Evolutionary conservation across 164 flowering plant genomes (phyloP).

Genomic region (Tetrastigma voinierianum): DNA sequence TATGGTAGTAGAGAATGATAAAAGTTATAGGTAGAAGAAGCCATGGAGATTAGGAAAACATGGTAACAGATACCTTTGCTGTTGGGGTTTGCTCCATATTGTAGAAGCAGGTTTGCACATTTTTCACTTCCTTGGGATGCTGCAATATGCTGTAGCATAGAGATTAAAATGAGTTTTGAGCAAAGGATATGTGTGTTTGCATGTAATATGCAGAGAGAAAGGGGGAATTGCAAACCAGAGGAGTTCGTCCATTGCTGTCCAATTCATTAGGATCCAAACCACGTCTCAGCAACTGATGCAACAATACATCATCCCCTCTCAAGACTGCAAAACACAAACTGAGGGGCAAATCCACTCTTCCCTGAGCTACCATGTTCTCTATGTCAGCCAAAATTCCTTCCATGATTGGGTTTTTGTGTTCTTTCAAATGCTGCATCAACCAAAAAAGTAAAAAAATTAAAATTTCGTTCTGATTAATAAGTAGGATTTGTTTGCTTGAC

Average conservation of each 20-base stretch:
- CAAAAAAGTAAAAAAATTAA: constrained; percentile 7
- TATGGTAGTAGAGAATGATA: no score
- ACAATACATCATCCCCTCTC: constrained; percentile 49
- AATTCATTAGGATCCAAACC: constrained; percentile 63
- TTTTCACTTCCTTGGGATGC: constrained; percentile 44
- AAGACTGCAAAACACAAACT: constrained; percentile 57
- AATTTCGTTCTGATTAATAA: background rate
- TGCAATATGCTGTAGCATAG: constrained; percentile 53
- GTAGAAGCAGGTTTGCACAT: constrained; percentile 47
- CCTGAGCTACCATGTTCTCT: constrained; percentile 50
- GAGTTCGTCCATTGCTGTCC: constrained; percentile 46
- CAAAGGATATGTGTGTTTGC: background rate
- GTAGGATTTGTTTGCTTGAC: background rate
- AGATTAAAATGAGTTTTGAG: background rate
- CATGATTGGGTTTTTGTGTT: constrained; percentile 39
- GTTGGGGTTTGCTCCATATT: constrained; percentile 56
- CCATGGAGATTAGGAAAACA: no score
- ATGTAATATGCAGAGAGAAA: constrained; percentile 16
- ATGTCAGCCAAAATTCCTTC: constrained; percentile 37
- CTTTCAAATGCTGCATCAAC: constrained; percentile 51
- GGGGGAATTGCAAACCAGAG: constrained; percentile 35
- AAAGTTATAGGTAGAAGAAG: no score
- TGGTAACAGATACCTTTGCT: constrained; percentile 39
- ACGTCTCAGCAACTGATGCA: constrained; percentile 49
- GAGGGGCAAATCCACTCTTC: constrained; percentile 58